Evolutionary conservation across 129 eudicot species (phyloP).

Genomic region (Flaveria trinervia): DNA sequence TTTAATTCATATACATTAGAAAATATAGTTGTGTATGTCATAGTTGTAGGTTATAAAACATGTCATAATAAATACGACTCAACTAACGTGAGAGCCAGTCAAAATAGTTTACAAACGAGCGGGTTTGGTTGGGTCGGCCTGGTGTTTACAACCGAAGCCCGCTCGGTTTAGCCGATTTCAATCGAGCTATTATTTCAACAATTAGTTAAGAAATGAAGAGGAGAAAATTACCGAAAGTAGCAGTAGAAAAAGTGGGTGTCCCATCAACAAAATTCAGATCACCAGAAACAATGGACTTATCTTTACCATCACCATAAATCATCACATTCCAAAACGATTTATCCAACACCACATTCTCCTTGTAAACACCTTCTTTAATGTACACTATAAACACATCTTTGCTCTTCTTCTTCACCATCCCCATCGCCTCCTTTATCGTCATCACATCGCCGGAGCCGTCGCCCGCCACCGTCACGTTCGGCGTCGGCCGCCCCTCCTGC

Average conservation of each 20-base stretch:
- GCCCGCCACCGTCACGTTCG: conserved; percentile 66
- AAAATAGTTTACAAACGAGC: too few relatives aligned
- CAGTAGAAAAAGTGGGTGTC: conserved; percentile 62
- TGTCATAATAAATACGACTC: too few relatives aligned
- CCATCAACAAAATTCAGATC: conserved; percentile 57
- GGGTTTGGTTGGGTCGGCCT: too few relatives aligned
- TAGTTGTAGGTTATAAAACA: too few relatives aligned
- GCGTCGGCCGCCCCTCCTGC: conserved; percentile 38
- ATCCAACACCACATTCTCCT: conserved; percentile 59
- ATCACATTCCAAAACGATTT: conserved; percentile 68
- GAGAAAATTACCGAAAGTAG: conserved; percentile 61
- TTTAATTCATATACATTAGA: too few relatives aligned
- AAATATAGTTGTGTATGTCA: too few relatives aligned
- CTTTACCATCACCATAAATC: conserved; percentile 84
- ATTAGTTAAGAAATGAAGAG: background rate
- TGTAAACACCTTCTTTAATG: conserved; percentile 64
- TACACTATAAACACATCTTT: conserved; percentile 51
- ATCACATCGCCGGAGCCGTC: conserved; percentile 65
- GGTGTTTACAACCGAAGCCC: too few relatives aligned
- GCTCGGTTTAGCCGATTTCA: too few relatives aligned
- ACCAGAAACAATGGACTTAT: conserved; percentile 55
- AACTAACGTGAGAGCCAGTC: too few relatives aligned
- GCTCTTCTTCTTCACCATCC: conserved; percentile 55
- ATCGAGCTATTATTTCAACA: too few relatives aligned
- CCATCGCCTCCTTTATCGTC: conserved; percentile 66